Percentiles rank a stretch among this genome's conserved stretches.
Conservation (phyloP, 768 basidiomycete species). For the Trametes punicea region DNA sequence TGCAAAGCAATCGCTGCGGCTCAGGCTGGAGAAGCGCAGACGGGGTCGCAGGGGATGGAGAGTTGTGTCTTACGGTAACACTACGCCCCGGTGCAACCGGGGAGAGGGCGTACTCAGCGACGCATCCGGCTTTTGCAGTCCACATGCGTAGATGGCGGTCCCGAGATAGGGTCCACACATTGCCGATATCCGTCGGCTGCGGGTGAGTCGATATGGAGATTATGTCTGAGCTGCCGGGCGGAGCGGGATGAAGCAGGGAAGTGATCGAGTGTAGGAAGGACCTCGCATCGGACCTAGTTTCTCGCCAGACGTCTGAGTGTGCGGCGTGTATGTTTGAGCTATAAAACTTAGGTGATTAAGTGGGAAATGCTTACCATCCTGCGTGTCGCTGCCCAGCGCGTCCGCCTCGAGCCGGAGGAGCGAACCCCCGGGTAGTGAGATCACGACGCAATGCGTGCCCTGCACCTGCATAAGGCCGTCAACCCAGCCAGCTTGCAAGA, state of each 20-base stretch:
- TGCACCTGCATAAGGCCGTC: conserved; percentile 54
- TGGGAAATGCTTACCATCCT: conserved; percentile 50
- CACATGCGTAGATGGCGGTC: conserved; percentile 84
- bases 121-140: conserved; percentile 73
- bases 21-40: conserved; percentile 55
- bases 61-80: conserved; percentile 31
- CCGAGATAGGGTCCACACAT: conserved; percentile 83
- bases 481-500: conserved; percentile 48
- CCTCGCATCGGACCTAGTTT: conserved; percentile 53
- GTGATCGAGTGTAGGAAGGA: conserved; percentile 68
- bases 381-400: conserved; percentile 47
- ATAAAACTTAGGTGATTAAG: conserved; percentile 7
- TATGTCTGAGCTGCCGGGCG: conserved; percentile 53
- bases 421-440: conserved; percentile 58
- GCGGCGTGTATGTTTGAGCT: background rate
- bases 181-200: conserved; percentile 70
- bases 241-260: conserved; percentile 55
- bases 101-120: conserved; percentile 57
- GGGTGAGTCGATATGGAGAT: conserved; percentile 71
- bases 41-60: conserved; percentile 33
- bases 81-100: conserved; percentile 32
- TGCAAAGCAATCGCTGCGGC: conserved; percentile 60
- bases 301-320: conserved; percentile 64
- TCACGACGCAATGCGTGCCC: conserved; percentile 61
- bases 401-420: conserved; percentile 70